These are phyloP conservation scores for Spirogloea muscicola DNA, from an alignment of 139 green algal genomes.

Conservation along the genomic window DNA sequence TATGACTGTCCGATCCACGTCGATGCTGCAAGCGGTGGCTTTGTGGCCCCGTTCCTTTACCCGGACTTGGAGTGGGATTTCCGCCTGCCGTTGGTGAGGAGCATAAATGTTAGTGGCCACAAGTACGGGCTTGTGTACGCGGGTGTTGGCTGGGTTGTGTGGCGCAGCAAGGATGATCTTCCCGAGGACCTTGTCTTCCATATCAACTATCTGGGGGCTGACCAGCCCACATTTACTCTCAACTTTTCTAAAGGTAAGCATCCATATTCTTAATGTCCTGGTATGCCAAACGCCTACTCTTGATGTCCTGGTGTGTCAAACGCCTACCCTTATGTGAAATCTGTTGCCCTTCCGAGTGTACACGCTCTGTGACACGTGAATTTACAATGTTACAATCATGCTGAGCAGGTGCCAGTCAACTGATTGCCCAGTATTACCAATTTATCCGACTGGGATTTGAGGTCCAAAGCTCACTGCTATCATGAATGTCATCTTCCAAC, in stretches of 20 bases:
- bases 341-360: too few species aligned
- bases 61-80: slow-evolving; percentile 52
- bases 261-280: background rate
- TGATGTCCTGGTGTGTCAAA: background rate
- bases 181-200: slow-evolving; percentile 47
- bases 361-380: too few species aligned
- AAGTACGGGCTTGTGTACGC: slow-evolving; percentile 49
- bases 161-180: slow-evolving; percentile 37
- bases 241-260: slow-evolving; percentile 38
- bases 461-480: too few species aligned
- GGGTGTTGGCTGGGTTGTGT: slow-evolving; percentile 46
- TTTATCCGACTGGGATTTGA: slow-evolving; percentile 29
- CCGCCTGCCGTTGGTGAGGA: slow-evolving; percentile 35
- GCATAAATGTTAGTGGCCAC: slow-evolving; percentile 49
- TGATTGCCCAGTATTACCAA: slow-evolving; percentile 34
- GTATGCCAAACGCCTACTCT: too few species aligned
- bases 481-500: background rate
- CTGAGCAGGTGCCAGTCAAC: slow-evolving; percentile 4
- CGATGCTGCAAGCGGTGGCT: slow-evolving; percentile 48
- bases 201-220: slow-evolving; percentile 46
- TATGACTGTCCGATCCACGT: slow-evolving; percentile 50
- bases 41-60: slow-evolving; percentile 49
- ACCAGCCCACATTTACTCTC: slow-evolving; percentile 44
- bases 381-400: background rate
- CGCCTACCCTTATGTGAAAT: background rate